These are phyloP conservation scores for Boletus vinaceobasis DNA, from an alignment of 768 basidiomycete genomes.

Conservation along the genomic window DNA sequence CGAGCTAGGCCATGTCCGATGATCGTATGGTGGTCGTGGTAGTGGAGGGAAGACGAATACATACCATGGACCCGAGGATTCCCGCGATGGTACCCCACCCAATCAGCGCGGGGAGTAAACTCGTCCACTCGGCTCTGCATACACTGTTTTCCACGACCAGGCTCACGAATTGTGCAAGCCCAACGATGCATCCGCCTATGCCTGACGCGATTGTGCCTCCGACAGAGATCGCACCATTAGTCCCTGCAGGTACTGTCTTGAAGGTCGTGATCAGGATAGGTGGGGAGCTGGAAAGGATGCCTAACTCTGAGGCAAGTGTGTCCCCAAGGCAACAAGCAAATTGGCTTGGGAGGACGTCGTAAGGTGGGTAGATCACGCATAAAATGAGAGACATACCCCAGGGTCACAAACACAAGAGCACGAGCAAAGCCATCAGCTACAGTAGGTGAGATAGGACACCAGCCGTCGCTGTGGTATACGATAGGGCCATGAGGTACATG, in stretches of 20 bases:
- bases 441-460: slow-evolving; percentile 59
- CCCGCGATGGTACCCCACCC: slow-evolving; percentile 66
- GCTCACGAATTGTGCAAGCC: slow-evolving; percentile 52
- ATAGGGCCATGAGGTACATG: slow-evolving; percentile 10
- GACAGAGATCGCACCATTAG: slow-evolving; percentile 82
- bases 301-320: slow-evolving; percentile 90
- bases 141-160: slow-evolving; percentile 59
- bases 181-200: slow-evolving; percentile 71
- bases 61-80: slow-evolving; percentile 73
- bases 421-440: slow-evolving; percentile 55
- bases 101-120: slow-evolving; percentile 42
- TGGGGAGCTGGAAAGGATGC: slow-evolving; percentile 68
- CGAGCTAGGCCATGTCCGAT: slow-evolving; percentile 47
- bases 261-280: slow-evolving; percentile 81
- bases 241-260: slow-evolving; percentile 75
- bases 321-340: slow-evolving; percentile 89
- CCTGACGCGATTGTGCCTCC: slow-evolving; percentile 74
- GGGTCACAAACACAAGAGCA: slow-evolving; percentile 53
- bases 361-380: not conserved
- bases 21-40: not conserved
- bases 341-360: slow-evolving; percentile 47
- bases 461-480: slow-evolving; percentile 40
- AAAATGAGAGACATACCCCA: slow-evolving; percentile 50
- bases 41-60: slow-evolving; percentile 19
- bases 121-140: slow-evolving; percentile 43